Evolutionary conservation across 75 land plant genomes (phyloP), one percentile per base, ranked within the genome.

Genomic region (Selaginella tamariscina): DNA sequence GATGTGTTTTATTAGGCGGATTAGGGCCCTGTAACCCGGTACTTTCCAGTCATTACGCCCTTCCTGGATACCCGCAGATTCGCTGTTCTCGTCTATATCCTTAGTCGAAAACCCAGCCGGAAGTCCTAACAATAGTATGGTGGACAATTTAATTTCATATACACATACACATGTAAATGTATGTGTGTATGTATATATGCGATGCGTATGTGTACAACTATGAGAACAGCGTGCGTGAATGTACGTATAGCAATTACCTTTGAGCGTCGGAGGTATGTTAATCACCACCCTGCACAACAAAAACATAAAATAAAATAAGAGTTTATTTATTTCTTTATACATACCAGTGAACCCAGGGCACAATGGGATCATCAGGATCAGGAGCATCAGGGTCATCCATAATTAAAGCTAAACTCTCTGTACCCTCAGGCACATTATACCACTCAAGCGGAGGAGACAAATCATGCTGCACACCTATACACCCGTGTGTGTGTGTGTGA

Each of bases 101-200:
- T 90, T 83, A 22, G 79, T 68, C 28, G 86, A 76, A 71, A 87
- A 90, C 23, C 84, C 88, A 59, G 80, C 96, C 0, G 96, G 96
- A 26, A 90, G 65, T 9, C 91, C 88, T 82, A 75, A 68, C 64
- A 83, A 1, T 5, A 39, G 11, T 5, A 39, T 5, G 15, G 49
- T 5, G 15, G 15, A 5, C 49, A 39, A 5, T 15, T 15, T 5
- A 39, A 39, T 5, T 39, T 15, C 11, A 5, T 39, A 39, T 5
- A 39, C 11, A 15, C 11, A 39, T n/a, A n/a, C n/a, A n/a, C n/a
- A n/a, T n/a, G n/a, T n/a, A n/a, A n/a, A n/a, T n/a, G n/a, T n/a
- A n/a, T n/a, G n/a, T n/a, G n/a, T n/a, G n/a, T n/a, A n/a, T n/a
- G n/a, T n/a, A n/a, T n/a, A n/a, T n/a, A n/a, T n/a, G n/a, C n/a